Evolutionary conservation across 768 basidiomycete species (phyloP).

Genomic region (Xanthoconium purpureum): DNA sequence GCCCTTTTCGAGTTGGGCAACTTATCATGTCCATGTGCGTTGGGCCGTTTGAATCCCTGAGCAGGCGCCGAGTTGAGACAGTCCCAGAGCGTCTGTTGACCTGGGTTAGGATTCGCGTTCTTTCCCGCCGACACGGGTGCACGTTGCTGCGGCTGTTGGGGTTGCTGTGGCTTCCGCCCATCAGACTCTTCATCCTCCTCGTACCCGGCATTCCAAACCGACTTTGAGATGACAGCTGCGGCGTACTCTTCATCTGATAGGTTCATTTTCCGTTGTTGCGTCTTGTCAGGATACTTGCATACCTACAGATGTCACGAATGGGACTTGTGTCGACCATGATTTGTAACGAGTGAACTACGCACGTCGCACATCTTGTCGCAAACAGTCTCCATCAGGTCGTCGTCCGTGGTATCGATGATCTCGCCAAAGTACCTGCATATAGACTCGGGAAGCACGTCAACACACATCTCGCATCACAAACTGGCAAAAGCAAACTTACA

Average conservation of each 20-base stretch:
- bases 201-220: conserved; percentile 22
- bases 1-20: conserved; percentile 20
- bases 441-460: conserved; percentile 37
- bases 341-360: conserved; percentile 21
- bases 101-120: background rate
- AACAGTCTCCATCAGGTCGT: conserved; percentile 44
- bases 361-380: conserved; percentile 85
- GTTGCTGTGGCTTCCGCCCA: conserved; percentile 1
- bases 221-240: conserved; percentile 17
- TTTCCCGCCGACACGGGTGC: background rate
- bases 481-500: conserved; percentile 36
- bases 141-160: background rate
- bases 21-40: conserved; percentile 4
- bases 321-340: background rate
- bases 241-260: conserved; percentile 44
- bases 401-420: conserved; percentile 47
- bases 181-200: conserved; percentile 27
- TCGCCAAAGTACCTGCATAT: conserved; percentile 86
- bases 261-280: conserved; percentile 44
- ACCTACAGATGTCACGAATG: conserved; percentile 44
- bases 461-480: background rate
- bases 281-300: conserved; percentile 76
- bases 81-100: conserved; percentile 24
- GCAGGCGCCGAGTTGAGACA: conserved; percentile 13
- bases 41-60: conserved; percentile 29